Conservation (phyloP, 805 yeast genomes). For the Metschnikowia vanudenii region DNA sequence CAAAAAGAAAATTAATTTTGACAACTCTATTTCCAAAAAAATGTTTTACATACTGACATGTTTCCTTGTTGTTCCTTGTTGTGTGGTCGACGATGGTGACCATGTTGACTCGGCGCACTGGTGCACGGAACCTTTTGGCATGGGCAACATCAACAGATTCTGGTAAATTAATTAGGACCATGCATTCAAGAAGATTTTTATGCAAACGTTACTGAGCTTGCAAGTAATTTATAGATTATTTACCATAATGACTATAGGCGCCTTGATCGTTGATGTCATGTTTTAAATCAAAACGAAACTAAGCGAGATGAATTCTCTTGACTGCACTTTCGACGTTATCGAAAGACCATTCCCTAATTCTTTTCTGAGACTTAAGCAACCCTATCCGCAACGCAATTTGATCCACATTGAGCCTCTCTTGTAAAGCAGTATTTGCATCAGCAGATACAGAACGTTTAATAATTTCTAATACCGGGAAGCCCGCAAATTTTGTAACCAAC, state of each 20-base stretch:
- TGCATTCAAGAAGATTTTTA: too few relatives aligned
- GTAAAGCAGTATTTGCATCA: slow-evolving; percentile 19
- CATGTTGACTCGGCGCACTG: not conserved
- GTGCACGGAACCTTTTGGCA: not conserved
- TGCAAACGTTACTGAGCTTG: too few relatives aligned
- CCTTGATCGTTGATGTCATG: not conserved
- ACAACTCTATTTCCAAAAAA: not conserved
- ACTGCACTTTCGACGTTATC: slow-evolving; percentile 46
- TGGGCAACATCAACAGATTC: too few relatives aligned
- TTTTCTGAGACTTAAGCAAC: slow-evolving; percentile 46
- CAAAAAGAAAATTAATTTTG: too few relatives aligned
- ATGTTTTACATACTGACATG: slow-evolving; percentile 9
- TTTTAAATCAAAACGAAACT: not conserved
- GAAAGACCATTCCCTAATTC: slow-evolving; percentile 60
- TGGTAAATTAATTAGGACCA: too few relatives aligned
- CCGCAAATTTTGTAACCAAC: slow-evolving; percentile 56
- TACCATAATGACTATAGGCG: too few relatives aligned
- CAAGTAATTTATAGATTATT: too few relatives aligned
- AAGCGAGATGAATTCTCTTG: slow-evolving; percentile 37
- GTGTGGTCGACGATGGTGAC: not conserved
- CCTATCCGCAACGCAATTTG: slow-evolving; percentile 48
- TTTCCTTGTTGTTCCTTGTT: not conserved
- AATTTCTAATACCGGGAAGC: slow-evolving; percentile 28
- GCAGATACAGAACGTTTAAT: slow-evolving; percentile 20
- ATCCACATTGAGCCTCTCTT: slow-evolving; percentile 41